A percentile compares a stretch with the other conserved stretches of the same genome.
phyloP scores from a whole-genome alignment of 192 early-diverging fungal species.

The Oehlia diaphana region DNA sequence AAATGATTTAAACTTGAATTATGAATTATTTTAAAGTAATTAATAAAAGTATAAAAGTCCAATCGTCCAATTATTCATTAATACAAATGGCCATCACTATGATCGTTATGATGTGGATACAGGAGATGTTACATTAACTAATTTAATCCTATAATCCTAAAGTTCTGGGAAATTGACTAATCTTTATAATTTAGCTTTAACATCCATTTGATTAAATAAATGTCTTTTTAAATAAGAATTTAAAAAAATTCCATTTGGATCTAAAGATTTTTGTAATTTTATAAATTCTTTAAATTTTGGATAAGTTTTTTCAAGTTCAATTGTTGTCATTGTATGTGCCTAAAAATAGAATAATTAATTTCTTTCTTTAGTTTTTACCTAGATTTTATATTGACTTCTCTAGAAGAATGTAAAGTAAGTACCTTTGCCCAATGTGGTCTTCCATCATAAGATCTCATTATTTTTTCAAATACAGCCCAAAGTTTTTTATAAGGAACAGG shows the following conservation, averaged over 20 bases:
- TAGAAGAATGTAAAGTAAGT: neutral
- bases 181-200: neutral
- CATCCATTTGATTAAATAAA: slow-evolving; percentile 34
- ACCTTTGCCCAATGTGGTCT: slow-evolving; percentile 81
- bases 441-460: slow-evolving; percentile 65
- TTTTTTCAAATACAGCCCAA: slow-evolving; percentile 69
- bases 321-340: slow-evolving; percentile 57
- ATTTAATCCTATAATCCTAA: too few species aligned
- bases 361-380: neutral
- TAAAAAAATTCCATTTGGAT: slow-evolving; percentile 70
- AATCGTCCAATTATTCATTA: too few species aligned
- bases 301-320: slow-evolving; percentile 55
- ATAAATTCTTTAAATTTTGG: slow-evolving; percentile 65
- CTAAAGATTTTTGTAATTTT: slow-evolving; percentile 51
- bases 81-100: too few species aligned
- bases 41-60: too few species aligned
- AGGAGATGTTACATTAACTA: too few species aligned
- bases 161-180: too few species aligned
- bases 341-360: slow-evolving; percentile 17
- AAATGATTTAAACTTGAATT: too few species aligned
- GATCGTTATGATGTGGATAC: too few species aligned
- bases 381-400: neutral
- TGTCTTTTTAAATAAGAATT: slow-evolving; percentile 71
- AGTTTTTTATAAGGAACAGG: slow-evolving; percentile 71
- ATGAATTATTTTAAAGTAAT: too few species aligned